Evolutionary conservation across 139 green algal species (phyloP).

Genomic region (Edaphochlamys debaryana): DNA sequence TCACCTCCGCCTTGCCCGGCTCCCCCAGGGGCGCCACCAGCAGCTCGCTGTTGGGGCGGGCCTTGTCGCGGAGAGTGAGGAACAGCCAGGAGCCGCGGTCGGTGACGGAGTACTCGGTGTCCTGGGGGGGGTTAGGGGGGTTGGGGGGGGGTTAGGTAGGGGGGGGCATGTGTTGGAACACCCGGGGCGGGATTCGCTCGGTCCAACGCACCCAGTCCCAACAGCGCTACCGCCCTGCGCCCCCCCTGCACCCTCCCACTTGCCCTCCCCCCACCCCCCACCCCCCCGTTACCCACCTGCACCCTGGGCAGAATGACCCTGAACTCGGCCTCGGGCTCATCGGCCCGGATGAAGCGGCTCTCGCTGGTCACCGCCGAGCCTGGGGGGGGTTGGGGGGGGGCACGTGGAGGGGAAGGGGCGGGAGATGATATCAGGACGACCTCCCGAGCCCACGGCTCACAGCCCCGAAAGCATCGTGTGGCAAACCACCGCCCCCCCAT

Average conservation of each 20-base stretch:
- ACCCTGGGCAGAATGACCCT: slow-evolving; percentile 69
- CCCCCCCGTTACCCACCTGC: too few species aligned
- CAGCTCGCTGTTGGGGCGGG: slow-evolving; percentile 86
- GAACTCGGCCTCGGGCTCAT: slow-evolving; percentile 67
- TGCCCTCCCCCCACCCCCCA: too few species aligned
- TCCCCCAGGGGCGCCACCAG: slow-evolving; percentile 66
- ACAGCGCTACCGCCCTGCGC: too few species aligned
- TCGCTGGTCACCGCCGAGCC: slow-evolving; percentile 84
- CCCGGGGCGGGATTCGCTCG: not conserved
- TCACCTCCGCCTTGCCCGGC: slow-evolving; percentile 19
- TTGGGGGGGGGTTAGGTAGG: not conserved
- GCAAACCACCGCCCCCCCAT: too few species aligned
- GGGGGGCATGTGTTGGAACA: not conserved
- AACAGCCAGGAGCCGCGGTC: slow-evolving; percentile 57
- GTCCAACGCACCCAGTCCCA: too few species aligned
- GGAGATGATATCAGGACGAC: not conserved
- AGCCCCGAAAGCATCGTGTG: too few species aligned
- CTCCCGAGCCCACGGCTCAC: too few species aligned
- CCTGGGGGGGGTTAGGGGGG: not conserved
- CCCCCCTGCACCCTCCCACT: too few species aligned
- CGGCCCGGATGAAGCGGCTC: slow-evolving; percentile 66
- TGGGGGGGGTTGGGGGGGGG: slow-evolving; percentile 13
- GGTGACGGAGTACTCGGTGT: slow-evolving; percentile 79
- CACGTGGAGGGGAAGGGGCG: not conserved
- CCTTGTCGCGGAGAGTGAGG: slow-evolving; percentile 70